These are phyloP conservation scores for Trichoderma guizhouense DNA, from an alignment of 2,329 filamentous ascomycete species.

Conservation along the genomic window DNA sequence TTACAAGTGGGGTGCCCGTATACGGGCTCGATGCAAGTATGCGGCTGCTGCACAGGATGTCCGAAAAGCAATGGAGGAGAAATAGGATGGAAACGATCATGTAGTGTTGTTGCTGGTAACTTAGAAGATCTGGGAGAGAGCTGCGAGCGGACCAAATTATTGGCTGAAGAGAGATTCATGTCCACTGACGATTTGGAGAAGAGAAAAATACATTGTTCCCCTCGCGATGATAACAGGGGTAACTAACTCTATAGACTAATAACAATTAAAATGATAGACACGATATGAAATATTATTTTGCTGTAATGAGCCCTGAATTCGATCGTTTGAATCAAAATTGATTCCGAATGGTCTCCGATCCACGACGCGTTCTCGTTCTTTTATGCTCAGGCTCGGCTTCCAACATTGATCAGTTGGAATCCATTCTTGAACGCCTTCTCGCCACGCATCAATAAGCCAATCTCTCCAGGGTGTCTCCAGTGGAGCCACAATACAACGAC, in stretches of 20 bases:
- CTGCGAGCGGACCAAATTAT: not conserved
- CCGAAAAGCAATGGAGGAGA: not conserved
- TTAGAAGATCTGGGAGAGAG: not conserved
- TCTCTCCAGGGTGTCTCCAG: slow-evolving; percentile 23
- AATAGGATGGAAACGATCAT: not conserved
- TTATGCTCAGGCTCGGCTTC: not conserved
- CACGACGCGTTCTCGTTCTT: not conserved
- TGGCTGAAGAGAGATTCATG: not conserved
- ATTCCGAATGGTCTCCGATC: not conserved
- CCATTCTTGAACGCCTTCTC: not conserved
- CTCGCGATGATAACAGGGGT: not conserved
- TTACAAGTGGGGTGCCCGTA: not conserved
- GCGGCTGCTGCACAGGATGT: not conserved
- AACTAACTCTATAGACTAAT: not conserved
- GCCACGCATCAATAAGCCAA: slow-evolving; percentile 42
- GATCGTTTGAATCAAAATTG: not conserved
- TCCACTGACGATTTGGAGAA: not conserved
- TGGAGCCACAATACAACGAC: slow-evolving; percentile 23
- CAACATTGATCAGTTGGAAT: not conserved
- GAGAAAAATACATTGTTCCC: not conserved
- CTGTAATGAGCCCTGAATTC: not conserved
- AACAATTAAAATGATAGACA: not conserved
- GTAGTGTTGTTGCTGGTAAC: not conserved
- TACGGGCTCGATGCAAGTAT: not conserved
- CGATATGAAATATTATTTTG: not conserved